Base-by-base conservation (phyloP, 2,329 filamentous ascomycete genomes). In the Bipolaris sorokiniana region DNA sequence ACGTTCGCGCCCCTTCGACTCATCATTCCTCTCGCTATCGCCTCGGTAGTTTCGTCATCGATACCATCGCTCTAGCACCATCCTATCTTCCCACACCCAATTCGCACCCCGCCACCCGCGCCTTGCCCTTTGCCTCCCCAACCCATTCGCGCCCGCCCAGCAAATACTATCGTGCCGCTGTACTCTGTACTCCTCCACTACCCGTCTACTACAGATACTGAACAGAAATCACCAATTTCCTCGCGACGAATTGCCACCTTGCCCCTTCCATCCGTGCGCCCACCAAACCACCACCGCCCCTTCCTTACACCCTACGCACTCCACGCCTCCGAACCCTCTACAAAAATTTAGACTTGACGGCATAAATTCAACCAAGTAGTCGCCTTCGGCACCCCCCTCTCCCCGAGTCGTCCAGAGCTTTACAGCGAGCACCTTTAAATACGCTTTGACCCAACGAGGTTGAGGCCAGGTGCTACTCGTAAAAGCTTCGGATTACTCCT, bases 401-500 rank as follows among this genome's bases (percentile, higher is more conserved):
- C 54, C 48, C 61, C 73, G 75, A 77, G 70, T 76, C 72, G 72
- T 79, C 75, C 79, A 76, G 66, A 75, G 76, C 82, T 83, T 83
- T 80, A 77, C 76, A 74, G 67, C 66, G 68, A 68, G 79, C 81
- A 80, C 90, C 90, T 93, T 94, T 92, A 93, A 95, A 93, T 73
- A 93, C 74, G 92, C 92, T 90, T 92, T 93, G 89, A 84, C 88
- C 89, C 88, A 55, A 66, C 65, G 90, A 89, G 90, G 87, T 89
- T 88, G 92, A 88, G 91, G 91, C 91, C 89, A 96, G 92, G 91
- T 88, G 89, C 85, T 75, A 78, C 56, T 77, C 81, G 83, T 80
- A 80, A 83, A 86, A 82, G 80, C 78, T 78, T 76, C 73, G 80
- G 81, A 76, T 71, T 58, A 66, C 73, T 74, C 72, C 74, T 53